These are phyloP conservation scores for Magnaporthiopsis poae DNA, from an alignment of 2,329 filamentous ascomycete species.

Conservation along the genomic window DNA sequence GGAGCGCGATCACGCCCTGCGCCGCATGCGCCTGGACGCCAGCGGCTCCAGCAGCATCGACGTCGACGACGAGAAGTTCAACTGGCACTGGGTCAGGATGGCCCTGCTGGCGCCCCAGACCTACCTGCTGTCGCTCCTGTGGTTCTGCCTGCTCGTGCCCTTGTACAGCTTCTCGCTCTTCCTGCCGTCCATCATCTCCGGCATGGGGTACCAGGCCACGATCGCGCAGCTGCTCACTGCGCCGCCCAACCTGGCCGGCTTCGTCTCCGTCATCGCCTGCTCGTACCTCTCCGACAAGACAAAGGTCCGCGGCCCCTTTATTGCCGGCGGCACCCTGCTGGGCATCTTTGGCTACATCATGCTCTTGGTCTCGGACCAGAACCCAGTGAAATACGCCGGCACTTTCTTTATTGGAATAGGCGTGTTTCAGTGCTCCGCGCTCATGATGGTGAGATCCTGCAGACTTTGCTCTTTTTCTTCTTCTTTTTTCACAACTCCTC, in stretches of 20 bases:
- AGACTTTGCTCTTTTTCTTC: not conserved
- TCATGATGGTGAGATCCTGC: slow-evolving; percentile 17
- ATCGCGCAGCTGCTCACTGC: slow-evolving; percentile 27
- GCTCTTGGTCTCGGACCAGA: slow-evolving; percentile 21
- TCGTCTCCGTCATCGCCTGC: slow-evolving; percentile 23
- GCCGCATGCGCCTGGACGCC: slow-evolving; percentile 17
- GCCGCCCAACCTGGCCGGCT: slow-evolving; percentile 25
- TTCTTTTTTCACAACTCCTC: no score
- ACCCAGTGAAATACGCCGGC: slow-evolving; percentile 25
- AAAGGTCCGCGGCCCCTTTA: slow-evolving; percentile 22
- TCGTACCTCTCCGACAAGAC: slow-evolving; percentile 24
- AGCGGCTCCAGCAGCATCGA: slow-evolving; percentile 16
- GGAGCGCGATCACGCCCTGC: slow-evolving; percentile 15
- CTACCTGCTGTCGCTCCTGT: slow-evolving; percentile 17
- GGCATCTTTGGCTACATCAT: slow-evolving; percentile 26
- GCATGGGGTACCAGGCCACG: slow-evolving; percentile 29
- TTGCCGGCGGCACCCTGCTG: slow-evolving; percentile 21
- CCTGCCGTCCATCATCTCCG: slow-evolving; percentile 33
- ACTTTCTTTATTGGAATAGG: slow-evolving; percentile 25
- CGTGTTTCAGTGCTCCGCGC: slow-evolving; percentile 20
- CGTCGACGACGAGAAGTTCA: slow-evolving; percentile 28
- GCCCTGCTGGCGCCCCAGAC: slow-evolving; percentile 21
- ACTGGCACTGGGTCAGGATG: slow-evolving; percentile 30
- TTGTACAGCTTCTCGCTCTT: slow-evolving; percentile 34
- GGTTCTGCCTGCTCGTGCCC: slow-evolving; percentile 19